phyloP scores from a whole-genome alignment of 192 early-diverging fungal species.

The Backusella westeae region DNA sequence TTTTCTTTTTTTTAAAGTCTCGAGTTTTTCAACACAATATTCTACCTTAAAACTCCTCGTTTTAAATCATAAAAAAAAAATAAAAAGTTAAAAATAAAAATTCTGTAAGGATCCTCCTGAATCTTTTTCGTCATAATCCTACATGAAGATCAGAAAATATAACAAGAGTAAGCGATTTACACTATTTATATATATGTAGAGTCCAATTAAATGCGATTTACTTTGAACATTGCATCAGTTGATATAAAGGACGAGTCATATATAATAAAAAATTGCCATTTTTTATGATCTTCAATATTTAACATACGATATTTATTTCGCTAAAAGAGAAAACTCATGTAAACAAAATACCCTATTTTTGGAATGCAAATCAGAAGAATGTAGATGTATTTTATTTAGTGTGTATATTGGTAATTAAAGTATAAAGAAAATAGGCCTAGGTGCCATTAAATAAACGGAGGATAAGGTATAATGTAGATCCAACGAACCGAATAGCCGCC shows the following conservation, averaged over 20 bases:
- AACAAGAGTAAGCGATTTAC: background rate
- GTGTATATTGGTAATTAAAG: background rate
- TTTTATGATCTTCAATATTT: background rate
- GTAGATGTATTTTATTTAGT: background rate
- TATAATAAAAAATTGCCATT: too few species aligned
- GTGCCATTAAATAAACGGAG: background rate
- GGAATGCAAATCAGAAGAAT: background rate
- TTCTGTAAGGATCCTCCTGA: background rate
- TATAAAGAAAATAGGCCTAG: background rate
- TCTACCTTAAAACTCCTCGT: background rate
- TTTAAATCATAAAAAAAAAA: background rate
- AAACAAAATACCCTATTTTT: background rate
- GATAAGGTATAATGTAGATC: constrained; percentile 54
- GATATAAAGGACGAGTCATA: background rate
- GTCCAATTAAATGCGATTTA: too few species aligned
- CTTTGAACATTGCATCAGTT: too few species aligned
- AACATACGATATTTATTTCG: background rate
- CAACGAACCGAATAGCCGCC: constrained; percentile 64
- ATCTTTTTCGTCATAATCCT: background rate
- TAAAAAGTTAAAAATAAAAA: background rate
- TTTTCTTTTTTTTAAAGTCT: background rate
- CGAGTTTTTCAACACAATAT: background rate
- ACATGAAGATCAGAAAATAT: background rate
- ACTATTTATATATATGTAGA: background rate
- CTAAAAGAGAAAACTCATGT: background rate